Percentiles rank a stretch among this genome's conserved stretches.
Conservation (phyloP, 768 basidiomycete genomes). For the Pleurotus ostreatus region DNA sequence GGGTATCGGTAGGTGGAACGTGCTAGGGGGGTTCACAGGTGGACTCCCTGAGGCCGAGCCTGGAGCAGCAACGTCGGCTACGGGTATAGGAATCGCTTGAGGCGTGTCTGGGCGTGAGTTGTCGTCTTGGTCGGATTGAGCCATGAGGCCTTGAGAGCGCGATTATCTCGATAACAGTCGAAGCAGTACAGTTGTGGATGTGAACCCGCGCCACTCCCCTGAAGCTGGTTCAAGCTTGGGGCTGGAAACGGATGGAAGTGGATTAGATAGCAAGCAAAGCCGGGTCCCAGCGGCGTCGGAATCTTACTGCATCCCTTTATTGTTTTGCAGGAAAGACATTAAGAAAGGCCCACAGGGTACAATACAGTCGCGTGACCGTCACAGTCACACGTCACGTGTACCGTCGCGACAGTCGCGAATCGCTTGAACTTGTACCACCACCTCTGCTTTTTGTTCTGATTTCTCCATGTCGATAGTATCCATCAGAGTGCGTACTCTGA, state of each 20-base stretch:
- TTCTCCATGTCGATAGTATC: constrained; percentile 62
- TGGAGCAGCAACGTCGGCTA: constrained; percentile 6
- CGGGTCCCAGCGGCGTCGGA: not conserved
- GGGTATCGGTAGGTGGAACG: constrained; percentile 39
- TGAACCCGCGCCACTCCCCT: no score
- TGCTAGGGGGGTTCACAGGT: not conserved
- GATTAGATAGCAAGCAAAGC: not conserved
- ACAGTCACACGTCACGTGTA: not conserved
- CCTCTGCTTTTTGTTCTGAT: not conserved
- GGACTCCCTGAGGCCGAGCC: constrained; percentile 8
- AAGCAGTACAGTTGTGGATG: not conserved
- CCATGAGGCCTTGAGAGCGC: not conserved
- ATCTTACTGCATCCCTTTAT: not conserved
- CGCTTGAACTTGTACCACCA: not conserved
- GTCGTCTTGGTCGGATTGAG: constrained; percentile 20
- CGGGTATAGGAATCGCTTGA: constrained; percentile 16
- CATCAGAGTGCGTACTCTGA: constrained; percentile 46
- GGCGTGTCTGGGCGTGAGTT: constrained; percentile 25
- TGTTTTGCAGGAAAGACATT: not conserved
- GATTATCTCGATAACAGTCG: constrained; percentile 1
- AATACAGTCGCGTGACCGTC: not conserved
- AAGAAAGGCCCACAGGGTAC: not conserved
- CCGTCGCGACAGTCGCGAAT: not conserved
- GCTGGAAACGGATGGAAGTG: not conserved
- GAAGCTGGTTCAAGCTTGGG: no score